Conservation (phyloP, 768 basidiomycete genomes). For the Boletus rubescentipes region DNA sequence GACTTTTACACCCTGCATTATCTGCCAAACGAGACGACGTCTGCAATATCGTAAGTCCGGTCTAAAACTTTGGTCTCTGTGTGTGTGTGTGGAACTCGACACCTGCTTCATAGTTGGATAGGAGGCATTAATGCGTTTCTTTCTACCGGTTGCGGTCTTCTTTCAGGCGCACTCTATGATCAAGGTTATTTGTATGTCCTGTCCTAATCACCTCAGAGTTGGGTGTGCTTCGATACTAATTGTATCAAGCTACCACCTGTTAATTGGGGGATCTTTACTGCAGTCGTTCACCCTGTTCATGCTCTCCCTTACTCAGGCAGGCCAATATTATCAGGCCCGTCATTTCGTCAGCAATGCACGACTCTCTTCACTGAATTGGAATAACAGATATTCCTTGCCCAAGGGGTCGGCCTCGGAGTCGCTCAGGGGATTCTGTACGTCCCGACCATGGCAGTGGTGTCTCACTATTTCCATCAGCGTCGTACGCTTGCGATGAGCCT, state of each 20-base stretch:
- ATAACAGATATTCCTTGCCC: conserved; percentile 45
- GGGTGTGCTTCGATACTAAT: conserved; percentile 7
- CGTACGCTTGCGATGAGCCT: conserved; percentile 47
- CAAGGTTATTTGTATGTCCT: conserved; percentile 48
- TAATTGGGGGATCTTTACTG: conserved; percentile 46
- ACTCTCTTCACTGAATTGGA: background rate
- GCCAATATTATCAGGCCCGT: conserved; percentile 43
- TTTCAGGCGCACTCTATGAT: conserved; percentile 49
- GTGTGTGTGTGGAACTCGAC: background rate
- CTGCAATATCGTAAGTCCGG: conserved; percentile 36
- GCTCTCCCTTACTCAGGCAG: conserved; percentile 43
- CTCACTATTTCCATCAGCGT: conserved; percentile 44
- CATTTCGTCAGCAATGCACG: conserved; percentile 2
- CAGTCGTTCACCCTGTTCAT: conserved; percentile 42
- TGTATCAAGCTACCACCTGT: conserved; percentile 38
- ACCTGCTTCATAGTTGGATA: conserved; percentile 35
- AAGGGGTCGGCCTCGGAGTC: conserved; percentile 48
- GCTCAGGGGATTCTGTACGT: conserved; percentile 47
- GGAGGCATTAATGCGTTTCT: conserved; percentile 48
- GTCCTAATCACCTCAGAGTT: too few species aligned
- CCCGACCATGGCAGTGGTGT: conserved; percentile 42
- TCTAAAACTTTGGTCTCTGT: background rate
- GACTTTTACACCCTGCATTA: conserved; percentile 41
- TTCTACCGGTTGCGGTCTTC: conserved; percentile 34
- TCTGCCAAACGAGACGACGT: conserved; percentile 33